Evolutionary conservation across 768 basidiomycete species (phyloP).

Genomic region (Trametes cinnabarina): DNA sequence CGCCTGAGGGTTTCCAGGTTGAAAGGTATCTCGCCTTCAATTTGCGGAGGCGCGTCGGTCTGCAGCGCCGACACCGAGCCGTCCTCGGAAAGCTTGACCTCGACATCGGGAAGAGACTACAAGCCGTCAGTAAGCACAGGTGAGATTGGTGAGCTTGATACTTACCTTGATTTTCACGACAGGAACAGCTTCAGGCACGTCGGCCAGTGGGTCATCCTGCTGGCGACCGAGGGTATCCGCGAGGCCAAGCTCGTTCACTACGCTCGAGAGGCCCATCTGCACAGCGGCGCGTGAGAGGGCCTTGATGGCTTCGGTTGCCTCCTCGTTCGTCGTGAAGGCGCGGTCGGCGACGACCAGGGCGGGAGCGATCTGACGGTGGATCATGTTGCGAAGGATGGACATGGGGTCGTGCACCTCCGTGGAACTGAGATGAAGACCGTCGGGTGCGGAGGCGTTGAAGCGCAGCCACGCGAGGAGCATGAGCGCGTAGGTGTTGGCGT

Average conservation of each 20-base stretch:
- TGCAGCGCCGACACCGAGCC: constrained; percentile 20
- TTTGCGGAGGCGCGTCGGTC: constrained; percentile 23
- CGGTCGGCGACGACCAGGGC: constrained; percentile 57
- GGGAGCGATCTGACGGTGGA: constrained; percentile 49
- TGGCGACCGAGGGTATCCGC: constrained; percentile 45
- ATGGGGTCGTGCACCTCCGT: constrained; percentile 23
- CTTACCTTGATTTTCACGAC: constrained; percentile 49
- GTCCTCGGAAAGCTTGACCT: constrained; percentile 19
- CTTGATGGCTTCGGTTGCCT: constrained; percentile 54
- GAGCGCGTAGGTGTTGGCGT: constrained; percentile 60
- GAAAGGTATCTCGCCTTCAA: constrained; percentile 58
- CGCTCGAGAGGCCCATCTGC: constrained; percentile 45
- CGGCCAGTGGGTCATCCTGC: constrained; percentile 42
- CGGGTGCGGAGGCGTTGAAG: constrained; percentile 35
- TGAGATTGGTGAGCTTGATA: not conserved
- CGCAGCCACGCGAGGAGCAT: constrained; percentile 61
- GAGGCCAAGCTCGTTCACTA: constrained; percentile 58
- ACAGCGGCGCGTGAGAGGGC: constrained; percentile 60
- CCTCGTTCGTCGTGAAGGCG: constrained; percentile 50
- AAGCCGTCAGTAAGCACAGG: not conserved
- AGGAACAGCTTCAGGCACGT: constrained; percentile 61
- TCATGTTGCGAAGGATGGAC: constrained; percentile 33
- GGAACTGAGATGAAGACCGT: constrained; percentile 1
- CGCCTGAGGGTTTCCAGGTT: constrained; percentile 70
- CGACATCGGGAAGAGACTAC: constrained; percentile 16